Evolutionary conservation across 2,329 filamentous ascomycete species (phyloP).

Genomic region (Ascochyta fabae): DNA sequence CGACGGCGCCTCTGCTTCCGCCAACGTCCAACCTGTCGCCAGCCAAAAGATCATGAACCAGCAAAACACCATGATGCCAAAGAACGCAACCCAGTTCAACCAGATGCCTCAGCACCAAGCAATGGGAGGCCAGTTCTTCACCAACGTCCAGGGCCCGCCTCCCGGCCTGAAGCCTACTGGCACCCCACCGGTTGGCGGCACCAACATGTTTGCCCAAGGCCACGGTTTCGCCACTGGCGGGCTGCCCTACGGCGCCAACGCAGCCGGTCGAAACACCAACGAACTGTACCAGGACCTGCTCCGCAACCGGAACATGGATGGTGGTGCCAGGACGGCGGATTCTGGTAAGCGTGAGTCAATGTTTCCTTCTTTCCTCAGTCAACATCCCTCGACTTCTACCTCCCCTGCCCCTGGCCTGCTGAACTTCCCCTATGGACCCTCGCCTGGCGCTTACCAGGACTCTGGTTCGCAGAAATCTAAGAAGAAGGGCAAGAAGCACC

Average conservation of each 20-base stretch:
- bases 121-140: slow-evolving; percentile 74
- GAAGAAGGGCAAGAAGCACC: slow-evolving; percentile 99
- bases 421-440: slow-evolving; percentile 88
- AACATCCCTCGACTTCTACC: slow-evolving; percentile 82
- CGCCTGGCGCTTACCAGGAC: slow-evolving; percentile 87
- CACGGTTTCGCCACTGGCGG: slow-evolving; percentile 78
- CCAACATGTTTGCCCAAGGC: slow-evolving; percentile 87
- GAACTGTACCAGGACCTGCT: slow-evolving; percentile 81
- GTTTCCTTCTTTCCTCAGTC: slow-evolving; percentile 89
- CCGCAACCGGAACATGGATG: slow-evolving; percentile 67
- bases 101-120: slow-evolving; percentile 61
- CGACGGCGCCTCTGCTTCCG: slow-evolving; percentile 66
- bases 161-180: slow-evolving; percentile 94
- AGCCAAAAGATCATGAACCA: slow-evolving; percentile 83
- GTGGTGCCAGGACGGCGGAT: slow-evolving; percentile 77
- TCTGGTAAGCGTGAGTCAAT: slow-evolving; percentile 98
- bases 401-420: slow-evolving; percentile 90
- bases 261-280: slow-evolving; percentile 74
- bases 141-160: slow-evolving; percentile 87
- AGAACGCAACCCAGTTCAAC: slow-evolving; percentile 56
- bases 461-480: slow-evolving; percentile 91
- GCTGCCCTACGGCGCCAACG: slow-evolving; percentile 66
- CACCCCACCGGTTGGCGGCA: slow-evolving; percentile 81
- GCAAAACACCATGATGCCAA: slow-evolving; percentile 84
- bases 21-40: slow-evolving; percentile 75